Evolutionary conservation across 768 basidiomycete species (phyloP).

Genomic region (Serendipita vermifera): DNA sequence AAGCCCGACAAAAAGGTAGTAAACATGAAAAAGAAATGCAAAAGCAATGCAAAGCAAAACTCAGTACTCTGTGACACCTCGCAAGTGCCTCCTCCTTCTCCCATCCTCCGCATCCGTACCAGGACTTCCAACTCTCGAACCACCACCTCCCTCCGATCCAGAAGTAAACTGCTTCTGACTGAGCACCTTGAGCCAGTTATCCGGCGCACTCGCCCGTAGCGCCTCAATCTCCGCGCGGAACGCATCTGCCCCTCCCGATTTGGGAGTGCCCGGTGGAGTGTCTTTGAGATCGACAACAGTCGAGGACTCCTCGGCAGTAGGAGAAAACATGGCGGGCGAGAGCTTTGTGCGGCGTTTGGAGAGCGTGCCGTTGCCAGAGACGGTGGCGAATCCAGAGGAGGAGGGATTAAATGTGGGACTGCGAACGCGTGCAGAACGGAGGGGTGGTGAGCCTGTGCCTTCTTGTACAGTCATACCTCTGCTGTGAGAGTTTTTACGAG

Average conservation of each 20-base stretch:
- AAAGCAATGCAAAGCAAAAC: neutral
- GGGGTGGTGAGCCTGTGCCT: neutral
- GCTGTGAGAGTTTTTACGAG: neutral
- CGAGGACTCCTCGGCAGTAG: neutral
- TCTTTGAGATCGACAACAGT: neutral
- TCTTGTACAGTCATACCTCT: neutral
- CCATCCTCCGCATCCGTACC: neutral
- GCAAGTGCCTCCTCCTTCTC: neutral
- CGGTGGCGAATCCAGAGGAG: too few species aligned
- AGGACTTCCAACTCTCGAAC: neutral
- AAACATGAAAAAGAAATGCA: neutral
- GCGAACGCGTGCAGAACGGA: neutral
- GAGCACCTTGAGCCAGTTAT: constrained; percentile 9
- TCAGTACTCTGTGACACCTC: constrained; percentile 6
- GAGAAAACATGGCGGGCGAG: neutral
- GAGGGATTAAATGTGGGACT: constrained; percentile 1
- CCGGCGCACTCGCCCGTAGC: neutral
- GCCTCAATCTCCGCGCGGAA: constrained; percentile 8
- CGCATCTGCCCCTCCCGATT: neutral
- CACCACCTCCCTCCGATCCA: neutral
- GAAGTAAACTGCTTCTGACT: neutral
- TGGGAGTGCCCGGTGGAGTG: neutral
- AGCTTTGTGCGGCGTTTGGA: neutral
- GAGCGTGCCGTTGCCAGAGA: neutral
- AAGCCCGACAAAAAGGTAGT: too few species aligned